Base-by-base conservation (phyloP, 345 rosid species). In the Aquilaria yunnanensis region DNA sequence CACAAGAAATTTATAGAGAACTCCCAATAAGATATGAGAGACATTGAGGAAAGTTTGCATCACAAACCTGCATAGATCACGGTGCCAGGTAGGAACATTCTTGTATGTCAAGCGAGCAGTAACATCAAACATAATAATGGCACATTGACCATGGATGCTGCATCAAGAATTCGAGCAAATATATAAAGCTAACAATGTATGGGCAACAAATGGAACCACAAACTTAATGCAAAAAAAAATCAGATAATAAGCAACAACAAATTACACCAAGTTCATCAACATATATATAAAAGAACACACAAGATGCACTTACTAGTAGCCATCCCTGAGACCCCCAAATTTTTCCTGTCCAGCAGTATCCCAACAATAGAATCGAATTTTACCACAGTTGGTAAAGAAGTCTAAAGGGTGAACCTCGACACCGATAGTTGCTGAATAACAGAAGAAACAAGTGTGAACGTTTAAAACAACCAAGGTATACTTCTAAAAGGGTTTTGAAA, bases 61-160 rank as follows among this genome's bases (percentile, higher is more conserved):
- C 30, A 64, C 68, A 41, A 14, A 89, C 96, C 98, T 70, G 87
- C 96, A 90, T 1, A 93, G 97, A 69, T 93, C 97, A 14, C 98
- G 84, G 53, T 93, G 97, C 98, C 98, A 93, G 49, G 97, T 93
- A 4, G 97, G 97, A n/a, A 94, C 96, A 77, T 94, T 94, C 83
- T 94, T 94, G 77, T 94, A 94, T 1, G 97, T 94, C 75, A 94
- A 74, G 41, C 99, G 79, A 12, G 99, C 97, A 12, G 99, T 93
- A 47, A 93, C 99, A 57, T 93, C 99, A 59, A 93, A 93, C 99
- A 93, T 93, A 32, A 93, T 90, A 7, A 93, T 85, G 0, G 99
- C 99, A 81, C 99, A 94, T 50, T 94, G 95, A 56, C 99, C 99
- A 67, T 94, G 99, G 70, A 94, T 94, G 77, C 99, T 94, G 84